Base-by-base conservation (phyloP, 345 rosid genomes). In the Euphorbia tirucalli region DNA sequence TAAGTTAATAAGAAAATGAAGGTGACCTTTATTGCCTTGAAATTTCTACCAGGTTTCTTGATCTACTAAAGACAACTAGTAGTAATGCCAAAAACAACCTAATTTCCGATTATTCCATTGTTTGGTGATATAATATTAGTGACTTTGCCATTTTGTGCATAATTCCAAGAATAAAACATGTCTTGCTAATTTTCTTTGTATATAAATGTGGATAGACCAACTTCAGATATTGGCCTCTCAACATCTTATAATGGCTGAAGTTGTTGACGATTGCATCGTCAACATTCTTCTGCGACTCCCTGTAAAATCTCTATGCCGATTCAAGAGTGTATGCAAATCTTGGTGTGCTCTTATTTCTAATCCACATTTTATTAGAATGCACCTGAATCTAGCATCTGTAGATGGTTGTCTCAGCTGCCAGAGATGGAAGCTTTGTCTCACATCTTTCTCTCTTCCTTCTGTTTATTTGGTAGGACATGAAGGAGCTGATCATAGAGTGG, bases 371-470 rank as follows among this genome's bases (percentile, higher is more conserved):
- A 61, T 61, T 19, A 32, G 25, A 32, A 61, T 61, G 65, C 65
- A 61, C 21, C 65, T 61, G 5, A 61, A n/a, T 32, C 46, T 61
- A 61, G 65, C 65, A 61, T 32, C 65, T 19, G 19, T 2, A 32
- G 24, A 61, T 13, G 19, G 35, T n/a, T 35, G 46, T 61, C 1
- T 61, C 14, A 61, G n/a, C 15, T 19, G 65, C 65, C 65, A 32
- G 15, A 61, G 65, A 61, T 61, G 46, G 65, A 61, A 43, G 32
- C 65, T 61, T 9, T 32, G 65, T 35, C 44, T 61, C 46, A 61
- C 65, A 18, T 61, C 65, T 61, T 61, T 61, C 65, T 61, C 65
- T 32, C 65, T 61, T 61, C 65, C 65, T 6, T 61, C 11, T 61
- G 65, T 61, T 35, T 61, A 61, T 11, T 32, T 24, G 18, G 44